phyloP scores from a whole-genome alignment of 352 stramenopile genomes.

The Pythium diclinum region DNA sequence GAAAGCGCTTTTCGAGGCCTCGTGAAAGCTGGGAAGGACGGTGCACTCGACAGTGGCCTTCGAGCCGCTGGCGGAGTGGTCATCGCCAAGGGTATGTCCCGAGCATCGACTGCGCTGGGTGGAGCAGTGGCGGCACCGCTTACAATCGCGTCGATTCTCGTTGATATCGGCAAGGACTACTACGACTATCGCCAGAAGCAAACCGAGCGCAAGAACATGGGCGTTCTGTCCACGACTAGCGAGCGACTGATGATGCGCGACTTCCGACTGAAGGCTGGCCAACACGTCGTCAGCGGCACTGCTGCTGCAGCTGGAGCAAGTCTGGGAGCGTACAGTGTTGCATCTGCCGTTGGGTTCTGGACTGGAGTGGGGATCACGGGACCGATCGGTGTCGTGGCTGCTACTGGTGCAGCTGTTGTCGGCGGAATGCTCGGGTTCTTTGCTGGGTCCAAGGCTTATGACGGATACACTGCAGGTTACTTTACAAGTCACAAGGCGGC shows the following conservation, averaged over 20 bases:
- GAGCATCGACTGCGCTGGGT: conserved; percentile 48
- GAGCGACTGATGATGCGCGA: conserved; percentile 83
- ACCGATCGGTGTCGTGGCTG: conserved; percentile 70
- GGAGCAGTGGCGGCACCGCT: conserved; percentile 69
- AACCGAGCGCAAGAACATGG: conserved; percentile 60
- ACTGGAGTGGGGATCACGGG: conserved; percentile 76
- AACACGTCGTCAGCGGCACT: conserved; percentile 75
- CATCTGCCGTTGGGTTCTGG: conserved; percentile 73
- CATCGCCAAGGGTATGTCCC: conserved; percentile 64
- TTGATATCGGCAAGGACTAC: conserved; percentile 86
- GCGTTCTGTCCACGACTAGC: conserved; percentile 62
- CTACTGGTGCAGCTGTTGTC: conserved; percentile 75
- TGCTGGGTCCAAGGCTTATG: conserved; percentile 76
- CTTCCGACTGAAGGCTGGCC: conserved; percentile 77
- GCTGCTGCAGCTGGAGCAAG: conserved; percentile 71
- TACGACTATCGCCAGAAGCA: conserved; percentile 78
- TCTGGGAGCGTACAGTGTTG: conserved; percentile 69
- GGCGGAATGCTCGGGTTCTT: conserved; percentile 83
- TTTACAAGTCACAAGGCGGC: conserved; percentile 75
- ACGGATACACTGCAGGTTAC: conserved; percentile 63
- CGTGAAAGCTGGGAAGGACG: conserved; percentile 60
- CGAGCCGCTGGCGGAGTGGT: conserved; percentile 71
- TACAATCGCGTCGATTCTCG: conserved; percentile 80
- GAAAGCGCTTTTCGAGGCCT: conserved; percentile 47
- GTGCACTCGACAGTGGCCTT: conserved; percentile 80